Evolutionary conservation across 2,329 filamentous ascomycete genomes (phyloP).

Genomic region (Tolypocladium pustulatum): DNA sequence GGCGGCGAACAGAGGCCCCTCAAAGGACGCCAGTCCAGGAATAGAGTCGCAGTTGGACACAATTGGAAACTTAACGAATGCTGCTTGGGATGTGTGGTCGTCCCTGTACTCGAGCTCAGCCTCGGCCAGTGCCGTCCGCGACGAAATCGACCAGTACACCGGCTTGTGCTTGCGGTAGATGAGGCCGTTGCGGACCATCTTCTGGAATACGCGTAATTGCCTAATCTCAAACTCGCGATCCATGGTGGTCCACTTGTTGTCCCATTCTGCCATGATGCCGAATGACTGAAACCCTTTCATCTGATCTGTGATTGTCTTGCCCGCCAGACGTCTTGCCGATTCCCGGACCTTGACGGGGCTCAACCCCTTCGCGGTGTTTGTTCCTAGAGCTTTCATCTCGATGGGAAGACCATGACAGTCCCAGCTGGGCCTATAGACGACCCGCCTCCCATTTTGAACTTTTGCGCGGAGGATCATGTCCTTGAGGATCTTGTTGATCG

Average conservation of each 20-base stretch:
- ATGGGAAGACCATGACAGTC: slow-evolving; percentile 97
- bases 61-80: slow-evolving; percentile 74
- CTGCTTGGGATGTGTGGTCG: slow-evolving; percentile 58
- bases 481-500: slow-evolving; percentile 93
- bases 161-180: slow-evolving; percentile 73
- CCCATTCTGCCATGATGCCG: slow-evolving; percentile 76
- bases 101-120: slow-evolving; percentile 79
- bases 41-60: slow-evolving; percentile 24
- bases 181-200: slow-evolving; percentile 61
- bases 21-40: slow-evolving; percentile 25
- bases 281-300: slow-evolving; percentile 64
- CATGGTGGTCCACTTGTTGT: slow-evolving; percentile 69
- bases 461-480: slow-evolving; percentile 82
- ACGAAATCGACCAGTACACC: slow-evolving; percentile 79
- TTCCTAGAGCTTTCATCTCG: slow-evolving; percentile 83
- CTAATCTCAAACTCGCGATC: slow-evolving; percentile 62
- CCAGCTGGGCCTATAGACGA: slow-evolving; percentile 87
- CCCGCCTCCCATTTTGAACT: slow-evolving; percentile 57
- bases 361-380: slow-evolving; percentile 29
- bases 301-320: slow-evolving; percentile 59
- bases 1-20: slow-evolving; percentile 58
- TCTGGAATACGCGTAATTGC: slow-evolving; percentile 65
- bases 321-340: slow-evolving; percentile 55
- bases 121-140: slow-evolving; percentile 69
- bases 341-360: slow-evolving; percentile 49